phyloP scores from a whole-genome alignment of 257 asterid genomes.

The Eustoma russellianum region DNA sequence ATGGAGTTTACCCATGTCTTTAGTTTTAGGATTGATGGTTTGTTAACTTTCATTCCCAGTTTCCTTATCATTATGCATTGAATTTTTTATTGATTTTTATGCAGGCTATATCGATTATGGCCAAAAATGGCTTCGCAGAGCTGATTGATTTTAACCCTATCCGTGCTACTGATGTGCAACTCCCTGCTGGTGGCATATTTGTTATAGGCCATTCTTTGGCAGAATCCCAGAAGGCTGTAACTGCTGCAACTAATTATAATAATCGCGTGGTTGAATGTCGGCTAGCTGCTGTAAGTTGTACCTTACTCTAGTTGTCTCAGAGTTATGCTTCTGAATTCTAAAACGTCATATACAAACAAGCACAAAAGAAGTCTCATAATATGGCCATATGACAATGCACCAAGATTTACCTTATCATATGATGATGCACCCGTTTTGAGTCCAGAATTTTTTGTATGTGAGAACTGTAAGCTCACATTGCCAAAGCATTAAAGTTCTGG shows the following conservation, averaged over 20 bases:
- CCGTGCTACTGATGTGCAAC: conserved; percentile 80
- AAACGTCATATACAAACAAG: too few relatives aligned
- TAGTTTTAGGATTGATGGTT: too few relatives aligned
- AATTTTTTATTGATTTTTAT: not conserved
- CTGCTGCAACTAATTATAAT: conserved; percentile 92
- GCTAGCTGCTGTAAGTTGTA: conserved; percentile 70
- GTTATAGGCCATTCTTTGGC: conserved; percentile 91
- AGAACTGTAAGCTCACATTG: too few relatives aligned
- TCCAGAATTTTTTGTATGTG: too few relatives aligned
- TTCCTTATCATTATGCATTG: not conserved
- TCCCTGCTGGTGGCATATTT: conserved; percentile 82
- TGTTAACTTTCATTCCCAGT: too few relatives aligned
- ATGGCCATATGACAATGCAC: too few relatives aligned
- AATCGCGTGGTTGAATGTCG: conserved; percentile 94
- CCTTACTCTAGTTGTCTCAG: not conserved
- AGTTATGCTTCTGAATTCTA: too few relatives aligned
- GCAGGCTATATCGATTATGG: conserved; percentile 97
- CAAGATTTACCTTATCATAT: too few relatives aligned
- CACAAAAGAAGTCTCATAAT: too few relatives aligned
- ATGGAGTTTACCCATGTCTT: too few relatives aligned
- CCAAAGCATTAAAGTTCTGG: too few relatives aligned
- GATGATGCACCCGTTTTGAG: too few relatives aligned
- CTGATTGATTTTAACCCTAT: conserved; percentile 95
- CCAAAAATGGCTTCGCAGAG: conserved; percentile 85
- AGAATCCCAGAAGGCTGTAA: conserved; percentile 89